Evolutionary conservation across 176 grass and related monocot species (phyloP).

Genomic region (Microstegium vimineum): DNA sequence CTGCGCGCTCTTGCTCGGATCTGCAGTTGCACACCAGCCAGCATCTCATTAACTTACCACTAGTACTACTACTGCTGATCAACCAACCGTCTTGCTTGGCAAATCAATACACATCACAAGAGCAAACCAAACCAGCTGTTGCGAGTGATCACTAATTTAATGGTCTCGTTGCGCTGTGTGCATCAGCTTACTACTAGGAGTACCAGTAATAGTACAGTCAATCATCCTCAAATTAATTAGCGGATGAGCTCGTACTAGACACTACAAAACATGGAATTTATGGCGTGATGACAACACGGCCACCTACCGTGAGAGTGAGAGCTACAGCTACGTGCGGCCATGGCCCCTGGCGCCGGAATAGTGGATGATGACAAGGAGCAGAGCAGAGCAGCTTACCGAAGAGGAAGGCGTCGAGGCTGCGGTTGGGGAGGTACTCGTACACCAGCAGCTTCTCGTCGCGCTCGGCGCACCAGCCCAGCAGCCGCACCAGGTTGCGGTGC

Average conservation of each 20-base stretch:
- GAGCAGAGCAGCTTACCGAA: constrained; percentile 43
- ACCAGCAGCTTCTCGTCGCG: constrained; percentile 85
- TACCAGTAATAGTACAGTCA: neutral
- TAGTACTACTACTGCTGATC: neutral
- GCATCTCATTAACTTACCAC: no score
- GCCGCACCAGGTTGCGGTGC: constrained; percentile 86
- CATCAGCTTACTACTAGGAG: neutral
- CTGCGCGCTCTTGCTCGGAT: constrained; percentile 40
- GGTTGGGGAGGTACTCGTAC: constrained; percentile 86
- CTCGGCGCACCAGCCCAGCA: constrained; percentile 78
- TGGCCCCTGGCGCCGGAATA: neutral
- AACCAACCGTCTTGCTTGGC: neutral
- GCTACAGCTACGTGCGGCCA: neutral
- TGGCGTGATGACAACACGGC: neutral
- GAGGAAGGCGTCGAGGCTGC: constrained; percentile 80
- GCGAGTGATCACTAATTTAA: neutral
- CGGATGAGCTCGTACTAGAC: neutral
- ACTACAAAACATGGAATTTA: neutral
- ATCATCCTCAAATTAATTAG: neutral
- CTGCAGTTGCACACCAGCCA: neutral
- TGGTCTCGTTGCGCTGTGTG: neutral
- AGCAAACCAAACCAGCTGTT: neutral
- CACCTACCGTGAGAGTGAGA: constrained; percentile 5
- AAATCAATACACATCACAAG: neutral
- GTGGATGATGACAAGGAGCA: neutral